Evolutionary conservation across 2,329 filamentous ascomycete genomes (phyloP).

Genomic region (Helicocarpus griseus): DNA sequence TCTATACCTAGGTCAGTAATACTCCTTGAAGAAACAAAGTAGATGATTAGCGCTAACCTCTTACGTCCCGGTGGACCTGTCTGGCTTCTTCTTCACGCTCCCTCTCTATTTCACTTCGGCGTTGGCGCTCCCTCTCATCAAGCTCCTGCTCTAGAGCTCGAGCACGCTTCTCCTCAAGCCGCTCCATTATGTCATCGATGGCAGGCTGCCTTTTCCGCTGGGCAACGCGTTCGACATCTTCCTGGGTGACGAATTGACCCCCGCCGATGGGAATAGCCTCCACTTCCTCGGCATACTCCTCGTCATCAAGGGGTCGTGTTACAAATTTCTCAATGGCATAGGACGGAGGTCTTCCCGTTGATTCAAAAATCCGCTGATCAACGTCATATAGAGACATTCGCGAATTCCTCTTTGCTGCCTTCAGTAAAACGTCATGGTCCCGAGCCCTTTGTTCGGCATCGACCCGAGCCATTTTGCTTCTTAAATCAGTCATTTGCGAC

Average conservation of each 20-base stretch:
- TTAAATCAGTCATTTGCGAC: conserved; percentile 64
- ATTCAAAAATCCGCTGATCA: conserved; percentile 63
- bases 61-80: background rate
- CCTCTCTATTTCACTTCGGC: background rate
- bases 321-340: conserved; percentile 61
- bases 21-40: background rate
- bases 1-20: background rate
- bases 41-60: background rate
- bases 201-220: conserved; percentile 63
- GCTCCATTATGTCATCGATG: conserved; percentile 68
- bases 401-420: conserved; percentile 69
- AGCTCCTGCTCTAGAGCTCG: conserved; percentile 49
- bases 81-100: background rate
- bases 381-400: conserved; percentile 61
- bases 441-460: conserved; percentile 61
- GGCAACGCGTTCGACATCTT: conserved; percentile 66
- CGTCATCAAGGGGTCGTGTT: conserved; percentile 59
- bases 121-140: conserved; percentile 37
- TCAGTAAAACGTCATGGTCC: conserved; percentile 62
- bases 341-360: conserved; percentile 61
- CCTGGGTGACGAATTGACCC: conserved; percentile 63
- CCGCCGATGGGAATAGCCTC: conserved; percentile 60
- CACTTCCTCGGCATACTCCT: conserved; percentile 48
- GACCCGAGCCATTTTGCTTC: conserved; percentile 55
- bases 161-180: conserved; percentile 58